A percentile compares a stretch with the other conserved stretches of the same genome.
Evolutionary conservation across 345 rosid genomes (phyloP).

Genomic region (Adansonia digitata): DNA sequence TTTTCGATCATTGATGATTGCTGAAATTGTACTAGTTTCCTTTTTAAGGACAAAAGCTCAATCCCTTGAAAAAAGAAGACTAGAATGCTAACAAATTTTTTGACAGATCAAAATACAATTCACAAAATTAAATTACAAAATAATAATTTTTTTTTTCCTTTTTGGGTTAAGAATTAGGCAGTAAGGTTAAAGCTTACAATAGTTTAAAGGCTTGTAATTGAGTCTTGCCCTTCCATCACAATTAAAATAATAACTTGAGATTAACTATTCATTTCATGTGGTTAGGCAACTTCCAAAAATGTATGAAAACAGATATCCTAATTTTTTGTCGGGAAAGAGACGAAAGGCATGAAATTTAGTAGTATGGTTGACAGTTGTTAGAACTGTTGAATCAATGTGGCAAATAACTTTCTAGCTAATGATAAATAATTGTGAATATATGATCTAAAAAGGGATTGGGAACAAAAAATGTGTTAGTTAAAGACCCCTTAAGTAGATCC

Average conservation of each 20-base stretch:
- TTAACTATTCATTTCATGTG: background rate
- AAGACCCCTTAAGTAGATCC: background rate
- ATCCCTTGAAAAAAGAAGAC: background rate
- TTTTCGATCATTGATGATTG: background rate
- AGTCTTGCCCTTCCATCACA: no score
- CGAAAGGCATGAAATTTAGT: background rate
- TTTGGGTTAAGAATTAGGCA: background rate
- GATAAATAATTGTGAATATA: constrained; percentile 17
- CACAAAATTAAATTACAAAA: background rate
- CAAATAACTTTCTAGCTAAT: background rate
- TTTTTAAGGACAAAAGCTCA: background rate
- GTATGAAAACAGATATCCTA: background rate
- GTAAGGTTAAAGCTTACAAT: no score
- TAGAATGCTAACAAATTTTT: background rate
- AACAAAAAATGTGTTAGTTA: background rate
- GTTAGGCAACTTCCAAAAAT: background rate
- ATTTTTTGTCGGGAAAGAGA: background rate
- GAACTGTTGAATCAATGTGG: constrained; percentile 5
- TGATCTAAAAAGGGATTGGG: constrained; percentile 14
- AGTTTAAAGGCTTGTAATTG: no score
- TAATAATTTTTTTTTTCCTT: no score
- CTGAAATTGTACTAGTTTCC: background rate
- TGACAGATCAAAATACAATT: background rate
- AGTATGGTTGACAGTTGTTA: constrained; percentile 4
- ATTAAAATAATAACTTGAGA: background rate